Evolutionary conservation across 208 protist species (phyloP).

Genomic region (Phytomonas francai): DNA sequence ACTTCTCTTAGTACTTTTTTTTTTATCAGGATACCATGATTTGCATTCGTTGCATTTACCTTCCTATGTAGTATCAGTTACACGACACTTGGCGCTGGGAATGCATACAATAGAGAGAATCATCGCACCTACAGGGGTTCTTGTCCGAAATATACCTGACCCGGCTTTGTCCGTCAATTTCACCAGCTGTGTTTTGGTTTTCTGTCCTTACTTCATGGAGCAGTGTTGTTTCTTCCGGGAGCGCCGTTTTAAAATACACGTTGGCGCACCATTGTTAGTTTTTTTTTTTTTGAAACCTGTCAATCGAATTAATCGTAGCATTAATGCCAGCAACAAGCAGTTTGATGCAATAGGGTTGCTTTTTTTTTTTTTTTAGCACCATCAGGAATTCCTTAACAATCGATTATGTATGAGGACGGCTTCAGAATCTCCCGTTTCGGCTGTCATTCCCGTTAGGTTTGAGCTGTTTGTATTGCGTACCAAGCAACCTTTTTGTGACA

Average conservation of each 20-base stretch:
- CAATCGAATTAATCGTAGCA: not conserved
- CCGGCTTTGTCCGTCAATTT: not conserved
- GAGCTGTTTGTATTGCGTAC: not conserved
- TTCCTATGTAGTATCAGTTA: not conserved
- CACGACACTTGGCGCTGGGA: not conserved
- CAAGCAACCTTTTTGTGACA: not conserved
- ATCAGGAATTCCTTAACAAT: not conserved
- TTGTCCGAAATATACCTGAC: not conserved
- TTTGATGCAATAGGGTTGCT: constrained; percentile 2
- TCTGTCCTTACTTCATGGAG: not conserved
- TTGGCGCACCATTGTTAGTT: not conserved
- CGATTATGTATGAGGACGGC: not conserved
- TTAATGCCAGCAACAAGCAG: not conserved
- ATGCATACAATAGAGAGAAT: not conserved
- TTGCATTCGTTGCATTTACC: not conserved
- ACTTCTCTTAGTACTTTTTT: not conserved
- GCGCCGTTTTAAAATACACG: not conserved
- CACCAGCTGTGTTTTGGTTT: not conserved
- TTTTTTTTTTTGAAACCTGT: too few relatives aligned
- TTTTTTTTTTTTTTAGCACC: not conserved
- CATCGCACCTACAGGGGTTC: not conserved
- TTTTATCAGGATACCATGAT: not conserved
- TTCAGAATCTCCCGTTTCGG: not conserved
- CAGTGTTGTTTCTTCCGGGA: not conserved
- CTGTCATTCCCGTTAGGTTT: not conserved